Base-by-base conservation (phyloP, 1,139 yeast genomes). In the Candida tetrigidarum region DNA sequence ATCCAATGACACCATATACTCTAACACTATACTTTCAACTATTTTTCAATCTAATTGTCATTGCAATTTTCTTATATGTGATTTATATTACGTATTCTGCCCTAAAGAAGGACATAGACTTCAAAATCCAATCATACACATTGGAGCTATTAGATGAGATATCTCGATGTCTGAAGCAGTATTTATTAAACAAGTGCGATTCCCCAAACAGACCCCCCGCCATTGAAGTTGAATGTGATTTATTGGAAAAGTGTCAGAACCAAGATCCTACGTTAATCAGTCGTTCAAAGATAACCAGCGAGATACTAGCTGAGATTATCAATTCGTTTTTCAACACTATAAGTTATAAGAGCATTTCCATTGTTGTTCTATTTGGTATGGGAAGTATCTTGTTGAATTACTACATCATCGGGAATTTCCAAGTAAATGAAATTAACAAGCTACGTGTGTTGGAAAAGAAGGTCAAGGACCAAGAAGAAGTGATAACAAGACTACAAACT, bases 231-330 rank as follows among this genome's bases (percentile, higher is more conserved):
- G 74, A 81, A 15, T 93, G 99, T 63, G 71, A 77, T 26, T 70
- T 71, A 34, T 89, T 96, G 96, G 85, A 81, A 50, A 78, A 76
- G 50, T 93, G 99, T 63, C 91, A 88, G 96, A 81, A 84, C 55
- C 74, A 90, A 49, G 96, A 92, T 55, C 96, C 97, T 11, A 79
- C 81, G 34, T 71, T 80, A 6, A 80, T 91, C n/a, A 95, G 93
- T 4, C 77, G 81, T 39, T 88, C 95, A 3, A 76, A 80, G 53
- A 80, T 91, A 25, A 80, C 91, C 0, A 96, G 96, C 0, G 92
- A 85, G 57, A 81, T 95, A 0, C 76, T 90, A 58, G 96, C 95
- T 1, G 93, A 86, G 50, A 85, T 89, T 18, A 72, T 90, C 41
- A 86, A 90, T 61, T 85, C 93, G 2, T 86, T 90, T 54, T 69